Evolutionary conservation across 139 green algal genomes (phyloP), one percentile per base, ranked within the genome.

Genomic region (Picochlorum sp.): DNA sequence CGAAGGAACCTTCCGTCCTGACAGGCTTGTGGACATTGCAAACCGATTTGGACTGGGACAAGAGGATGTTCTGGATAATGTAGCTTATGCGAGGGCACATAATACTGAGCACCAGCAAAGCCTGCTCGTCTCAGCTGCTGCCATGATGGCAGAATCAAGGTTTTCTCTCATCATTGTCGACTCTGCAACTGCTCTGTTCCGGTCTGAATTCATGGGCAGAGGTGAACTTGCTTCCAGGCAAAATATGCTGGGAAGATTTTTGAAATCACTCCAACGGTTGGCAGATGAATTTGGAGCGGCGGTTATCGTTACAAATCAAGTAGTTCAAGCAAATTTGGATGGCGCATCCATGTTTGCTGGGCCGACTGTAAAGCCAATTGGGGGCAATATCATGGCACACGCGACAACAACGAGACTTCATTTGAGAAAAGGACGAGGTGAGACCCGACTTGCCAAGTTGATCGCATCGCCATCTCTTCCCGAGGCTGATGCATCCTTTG

Each of bases 311-410:
- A 95, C 91, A 16, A 99, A 99, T 72, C 93, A 99, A 81, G 85
- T 91, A 58, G 91, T 97, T 29, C 84, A 88, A 35, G 88, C 86
- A 24, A 93, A 95, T 50, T 72, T 96, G 41, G 93, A 99, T 52
- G 92, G 85, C 2, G 77, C 55, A n/a, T 49, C 47, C 32, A 93
- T 96, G 78, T 96, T 95, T 74, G 77, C 85, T n/a, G 91, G 85
- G 0, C 88, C 88, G 5, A 58, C 64, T 18, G 68, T 97, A n/a
- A 97, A 97, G 75, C 86, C 93, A 13, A 96, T 99, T 59, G 93
- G 93, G 22, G 93, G 93, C 50, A 97, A 99, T 76, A 98, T 99
- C 74, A 96, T 99, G 85, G 93, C 93, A n/a, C 93, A 99, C 72
- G 91, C 93, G 22, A 90, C 92, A n/a, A 98, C 93, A 24, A 99